Conservation (phyloP, 1,139 yeast genomes). For the Spencermartinsiella ligniputridi region DNA sequence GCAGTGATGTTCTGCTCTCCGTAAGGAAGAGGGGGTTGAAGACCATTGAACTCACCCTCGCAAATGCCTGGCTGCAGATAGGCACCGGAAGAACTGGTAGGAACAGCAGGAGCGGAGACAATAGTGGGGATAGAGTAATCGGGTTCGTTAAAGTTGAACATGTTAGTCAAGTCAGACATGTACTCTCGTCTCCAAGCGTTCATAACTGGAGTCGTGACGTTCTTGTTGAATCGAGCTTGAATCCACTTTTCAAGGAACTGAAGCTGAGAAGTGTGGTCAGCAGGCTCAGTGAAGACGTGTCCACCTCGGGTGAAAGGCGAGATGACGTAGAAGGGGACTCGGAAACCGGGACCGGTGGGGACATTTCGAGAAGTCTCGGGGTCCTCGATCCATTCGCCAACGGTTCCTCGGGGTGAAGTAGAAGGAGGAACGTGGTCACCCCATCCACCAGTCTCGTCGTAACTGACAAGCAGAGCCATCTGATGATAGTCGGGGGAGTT, state of each 20-base stretch:
- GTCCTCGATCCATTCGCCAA: constrained; percentile 25
- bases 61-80: constrained; percentile 12
- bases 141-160: constrained; percentile 24
- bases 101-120: constrained; percentile 12
- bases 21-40: constrained; percentile 19
- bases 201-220: constrained; percentile 16
- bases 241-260: constrained; percentile 25
- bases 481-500: constrained; percentile 22
- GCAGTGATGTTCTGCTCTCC: constrained; percentile 20
- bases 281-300: constrained; percentile 24
- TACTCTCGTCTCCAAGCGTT: constrained; percentile 25
- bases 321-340: constrained; percentile 24
- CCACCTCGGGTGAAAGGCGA: constrained; percentile 30
- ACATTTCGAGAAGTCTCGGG: constrained; percentile 16
- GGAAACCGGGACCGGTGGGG: constrained; percentile 28
- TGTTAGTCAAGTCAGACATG: constrained; percentile 23
- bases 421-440: constrained; percentile 27
- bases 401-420: constrained; percentile 24
- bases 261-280: constrained; percentile 27
- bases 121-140: constrained; percentile 17
- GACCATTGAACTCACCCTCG: constrained; percentile 9
- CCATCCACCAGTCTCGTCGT: constrained; percentile 29
- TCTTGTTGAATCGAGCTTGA: constrained; percentile 17
- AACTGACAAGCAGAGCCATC: constrained; percentile 25
- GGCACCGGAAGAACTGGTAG: constrained; percentile 10